A percentile compares a stretch with the other conserved stretches of the same genome.
These are phyloP conservation scores for Coemansia sp. DNA, from an alignment of 192 early-diverging fungal genomes.

Conservation along the genomic window DNA sequence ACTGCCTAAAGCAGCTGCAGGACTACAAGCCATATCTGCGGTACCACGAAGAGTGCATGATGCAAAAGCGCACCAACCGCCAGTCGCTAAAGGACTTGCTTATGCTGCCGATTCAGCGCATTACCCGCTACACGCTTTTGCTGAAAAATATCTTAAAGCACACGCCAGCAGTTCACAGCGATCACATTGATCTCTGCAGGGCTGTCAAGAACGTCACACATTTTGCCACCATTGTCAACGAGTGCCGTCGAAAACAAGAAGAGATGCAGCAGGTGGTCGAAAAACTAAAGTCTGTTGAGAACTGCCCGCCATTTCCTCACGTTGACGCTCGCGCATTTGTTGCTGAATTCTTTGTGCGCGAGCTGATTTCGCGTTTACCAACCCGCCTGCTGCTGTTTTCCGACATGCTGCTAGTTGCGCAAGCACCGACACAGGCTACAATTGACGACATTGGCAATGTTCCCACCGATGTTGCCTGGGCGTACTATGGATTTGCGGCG, in stretches of 20 bases:
- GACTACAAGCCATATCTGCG: slow-evolving; percentile 49
- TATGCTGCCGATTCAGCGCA: slow-evolving; percentile 53
- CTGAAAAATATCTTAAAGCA: slow-evolving; percentile 50
- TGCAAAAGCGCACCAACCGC: slow-evolving; percentile 49
- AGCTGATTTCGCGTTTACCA: slow-evolving; percentile 49
- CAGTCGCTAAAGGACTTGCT: slow-evolving; percentile 51
- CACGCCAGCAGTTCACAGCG: slow-evolving; percentile 47
- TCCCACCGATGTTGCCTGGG: slow-evolving; percentile 28
- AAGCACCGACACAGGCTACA: slow-evolving; percentile 34
- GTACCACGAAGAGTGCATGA: slow-evolving; percentile 51
- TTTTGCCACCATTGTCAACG: slow-evolving; percentile 50
- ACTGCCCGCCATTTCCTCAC: slow-evolving; percentile 35
- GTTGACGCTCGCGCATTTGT: slow-evolving; percentile 33
- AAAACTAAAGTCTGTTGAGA: slow-evolving; percentile 31
- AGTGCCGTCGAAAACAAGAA: slow-evolving; percentile 53
- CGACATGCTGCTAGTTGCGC: slow-evolving; percentile 46
- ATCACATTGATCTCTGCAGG: slow-evolving; percentile 49
- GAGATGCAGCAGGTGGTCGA: slow-evolving; percentile 38
- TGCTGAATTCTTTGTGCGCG: slow-evolving; percentile 40
- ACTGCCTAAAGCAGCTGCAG: slow-evolving; percentile 49
- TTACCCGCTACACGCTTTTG: slow-evolving; percentile 52
- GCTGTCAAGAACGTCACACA: slow-evolving; percentile 50
- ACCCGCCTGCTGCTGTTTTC: slow-evolving; percentile 44
- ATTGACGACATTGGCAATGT: slow-evolving; percentile 20
- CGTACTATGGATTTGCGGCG: slow-evolving; percentile 43